Percentiles rank a stretch among this genome's conserved stretches.
Evolutionary conservation across 2,329 filamentous ascomycete species (phyloP).

Genomic region (Fusarium domesticum): DNA sequence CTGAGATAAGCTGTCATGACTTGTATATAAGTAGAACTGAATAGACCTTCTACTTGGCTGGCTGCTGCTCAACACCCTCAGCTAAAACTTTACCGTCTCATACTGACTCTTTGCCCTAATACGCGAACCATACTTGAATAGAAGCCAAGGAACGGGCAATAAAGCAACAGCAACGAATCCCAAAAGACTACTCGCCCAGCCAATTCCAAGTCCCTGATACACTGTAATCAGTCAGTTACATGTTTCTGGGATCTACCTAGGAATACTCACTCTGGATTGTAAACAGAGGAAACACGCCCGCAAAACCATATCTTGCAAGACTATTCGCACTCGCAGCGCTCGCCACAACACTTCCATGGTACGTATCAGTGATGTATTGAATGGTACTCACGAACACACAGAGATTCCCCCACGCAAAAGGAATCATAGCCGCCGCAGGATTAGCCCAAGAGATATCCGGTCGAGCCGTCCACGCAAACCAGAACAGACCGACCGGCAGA

Average conservation of each 20-base stretch:
- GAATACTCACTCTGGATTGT: slow-evolving; percentile 50
- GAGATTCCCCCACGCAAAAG: slow-evolving; percentile 60
- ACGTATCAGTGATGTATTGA: slow-evolving; percentile 55
- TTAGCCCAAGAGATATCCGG: slow-evolving; percentile 47
- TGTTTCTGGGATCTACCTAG: fast-evolving
- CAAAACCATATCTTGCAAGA: slow-evolving; percentile 53
- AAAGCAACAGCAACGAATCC: slow-evolving; percentile 47
- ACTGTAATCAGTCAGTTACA: slow-evolving; percentile 31
- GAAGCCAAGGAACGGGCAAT: slow-evolving; percentile 51
- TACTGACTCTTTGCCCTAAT: slow-evolving; percentile 23
- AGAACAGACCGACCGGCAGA: slow-evolving; percentile 54
- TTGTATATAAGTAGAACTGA: slow-evolving; percentile 7
- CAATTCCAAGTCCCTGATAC: slow-evolving; percentile 43
- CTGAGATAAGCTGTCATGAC: slow-evolving; percentile 15
- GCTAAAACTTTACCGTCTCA: neutral
- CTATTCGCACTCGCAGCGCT: slow-evolving; percentile 59
- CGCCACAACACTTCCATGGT: slow-evolving; percentile 53
- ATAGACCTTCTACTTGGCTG: too few species aligned
- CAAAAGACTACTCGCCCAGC: slow-evolving; percentile 47
- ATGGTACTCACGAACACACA: slow-evolving; percentile 54
- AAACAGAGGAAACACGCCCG: slow-evolving; percentile 59
- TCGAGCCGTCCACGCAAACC: slow-evolving; percentile 58
- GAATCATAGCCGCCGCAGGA: slow-evolving; percentile 49
- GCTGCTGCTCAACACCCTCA: too few species aligned
- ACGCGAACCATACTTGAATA: slow-evolving; percentile 47